Percentiles rank a stretch among this genome's conserved stretches.
Conservation (phyloP, 495 filamentous ascomycete genomes). For the Penicillium mononematosum region DNA sequence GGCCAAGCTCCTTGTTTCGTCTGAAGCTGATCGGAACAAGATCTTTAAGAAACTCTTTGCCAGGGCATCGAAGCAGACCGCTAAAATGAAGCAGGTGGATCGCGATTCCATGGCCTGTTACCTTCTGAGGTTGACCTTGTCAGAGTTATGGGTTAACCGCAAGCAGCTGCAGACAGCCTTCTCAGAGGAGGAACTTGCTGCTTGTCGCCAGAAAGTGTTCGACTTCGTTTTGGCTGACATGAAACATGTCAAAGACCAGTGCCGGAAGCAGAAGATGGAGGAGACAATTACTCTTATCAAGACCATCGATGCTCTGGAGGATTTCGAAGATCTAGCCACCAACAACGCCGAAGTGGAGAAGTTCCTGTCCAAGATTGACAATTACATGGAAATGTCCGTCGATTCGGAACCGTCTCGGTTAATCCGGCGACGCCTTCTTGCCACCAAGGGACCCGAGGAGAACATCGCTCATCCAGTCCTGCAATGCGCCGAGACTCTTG, state of each 20-base stretch:
- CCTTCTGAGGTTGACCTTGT: constrained; percentile 40
- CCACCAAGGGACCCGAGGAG: constrained; percentile 32
- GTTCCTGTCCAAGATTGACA: constrained; percentile 40
- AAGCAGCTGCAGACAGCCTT: constrained; percentile 31
- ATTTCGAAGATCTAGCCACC: constrained; percentile 43
- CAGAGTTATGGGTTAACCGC: constrained; percentile 41
- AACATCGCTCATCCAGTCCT: constrained; percentile 35
- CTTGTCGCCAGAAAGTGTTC: constrained; percentile 39
- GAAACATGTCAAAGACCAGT: constrained; percentile 41
- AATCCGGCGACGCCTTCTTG: constrained; percentile 42
- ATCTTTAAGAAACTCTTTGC: constrained; percentile 40
- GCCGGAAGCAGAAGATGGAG: constrained; percentile 42
- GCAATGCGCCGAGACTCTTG: constrained; percentile 38
- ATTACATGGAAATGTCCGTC: constrained; percentile 40
- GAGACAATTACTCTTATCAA: constrained; percentile 45
- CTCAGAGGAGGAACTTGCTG: constrained; percentile 33
- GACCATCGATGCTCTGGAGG: constrained; percentile 45
- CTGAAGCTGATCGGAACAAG: constrained; percentile 36
- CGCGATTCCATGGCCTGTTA: constrained; percentile 44
- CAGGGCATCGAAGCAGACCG: constrained; percentile 34
- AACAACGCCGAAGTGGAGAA: constrained; percentile 42
- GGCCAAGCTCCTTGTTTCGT: constrained; percentile 37
- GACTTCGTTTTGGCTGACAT: constrained; percentile 38
- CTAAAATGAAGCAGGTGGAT: constrained; percentile 39
- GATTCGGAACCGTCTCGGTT: constrained; percentile 38